phyloP scores from a whole-genome alignment of 331 rosid genomes.

The Quercus phellos region DNA sequence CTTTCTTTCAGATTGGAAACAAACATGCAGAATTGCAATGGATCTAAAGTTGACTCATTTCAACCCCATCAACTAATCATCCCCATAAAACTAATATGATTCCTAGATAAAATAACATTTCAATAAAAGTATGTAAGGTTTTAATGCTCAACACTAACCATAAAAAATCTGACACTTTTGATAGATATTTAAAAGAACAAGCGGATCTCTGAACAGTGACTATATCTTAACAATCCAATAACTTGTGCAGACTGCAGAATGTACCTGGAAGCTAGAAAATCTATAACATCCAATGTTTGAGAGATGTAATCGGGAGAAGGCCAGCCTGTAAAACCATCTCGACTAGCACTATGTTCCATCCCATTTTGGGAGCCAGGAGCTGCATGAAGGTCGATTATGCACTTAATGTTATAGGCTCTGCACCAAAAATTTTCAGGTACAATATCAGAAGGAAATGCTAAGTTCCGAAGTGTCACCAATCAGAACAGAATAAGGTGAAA shows the following conservation, averaged over 20 bases:
- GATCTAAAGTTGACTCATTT: not conserved
- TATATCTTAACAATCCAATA: slow-evolving; percentile 14
- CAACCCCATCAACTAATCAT: not conserved
- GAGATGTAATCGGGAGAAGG: slow-evolving; percentile 56
- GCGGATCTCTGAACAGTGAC: not conserved
- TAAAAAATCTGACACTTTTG: not conserved
- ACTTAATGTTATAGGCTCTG: slow-evolving; percentile 69
- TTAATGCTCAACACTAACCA: not conserved
- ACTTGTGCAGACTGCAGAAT: slow-evolving; percentile 19
- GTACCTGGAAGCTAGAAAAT: slow-evolving; percentile 79
- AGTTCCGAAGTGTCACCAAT: slow-evolving; percentile 10
- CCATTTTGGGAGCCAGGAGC: slow-evolving; percentile 95
- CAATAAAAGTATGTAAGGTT: not conserved
- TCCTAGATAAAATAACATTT: not conserved
- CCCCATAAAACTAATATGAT: not conserved
- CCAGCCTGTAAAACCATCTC: slow-evolving; percentile 78
- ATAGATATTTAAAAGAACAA: not conserved
- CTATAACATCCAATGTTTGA: slow-evolving; percentile 64
- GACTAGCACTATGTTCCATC: slow-evolving; percentile 90
- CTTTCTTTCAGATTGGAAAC: not conserved
- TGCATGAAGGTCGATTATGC: slow-evolving; percentile 92
- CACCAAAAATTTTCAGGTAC: slow-evolving; percentile 26
- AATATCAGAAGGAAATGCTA: slow-evolving; percentile 16
- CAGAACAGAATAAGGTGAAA: slow-evolving; percentile 19
- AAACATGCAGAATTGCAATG: not conserved